Evolutionary conservation across 305 asterid species (phyloP).

Genomic region (Fraxinus floribunda): DNA sequence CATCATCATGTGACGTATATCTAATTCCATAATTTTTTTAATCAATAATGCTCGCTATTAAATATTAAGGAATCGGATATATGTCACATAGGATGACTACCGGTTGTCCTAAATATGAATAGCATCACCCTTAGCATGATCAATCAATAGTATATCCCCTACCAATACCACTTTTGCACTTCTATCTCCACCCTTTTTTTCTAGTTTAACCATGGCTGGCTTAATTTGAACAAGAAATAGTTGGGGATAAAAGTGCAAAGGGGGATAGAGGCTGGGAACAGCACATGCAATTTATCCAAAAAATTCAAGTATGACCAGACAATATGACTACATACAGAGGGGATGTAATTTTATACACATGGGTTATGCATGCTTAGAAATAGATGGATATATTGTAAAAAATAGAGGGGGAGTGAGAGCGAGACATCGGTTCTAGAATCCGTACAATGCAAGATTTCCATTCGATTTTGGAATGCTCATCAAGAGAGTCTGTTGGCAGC

Average conservation of each 20-base stretch:
- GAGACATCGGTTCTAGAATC: background rate
- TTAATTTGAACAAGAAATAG: background rate
- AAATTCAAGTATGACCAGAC: background rate
- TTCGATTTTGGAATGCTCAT: conserved; percentile 50
- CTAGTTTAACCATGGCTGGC: background rate
- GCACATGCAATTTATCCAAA: background rate
- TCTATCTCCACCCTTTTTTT: background rate
- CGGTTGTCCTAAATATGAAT: background rate
- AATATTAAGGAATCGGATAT: background rate
- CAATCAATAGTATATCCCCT: background rate
- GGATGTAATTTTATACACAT: background rate
- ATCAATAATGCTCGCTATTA: background rate
- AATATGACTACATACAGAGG: background rate
- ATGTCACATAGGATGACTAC: background rate
- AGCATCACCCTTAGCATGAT: background rate
- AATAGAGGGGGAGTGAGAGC: conserved; percentile 1
- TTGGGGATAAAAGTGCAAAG: background rate
- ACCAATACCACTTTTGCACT: background rate
- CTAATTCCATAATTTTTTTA: background rate
- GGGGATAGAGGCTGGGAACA: background rate
- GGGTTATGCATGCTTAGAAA: background rate
- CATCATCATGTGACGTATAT: background rate
- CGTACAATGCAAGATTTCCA: conserved; percentile 93
- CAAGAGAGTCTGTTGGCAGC: conserved; percentile 37
- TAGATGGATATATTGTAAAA: background rate